Base-by-base conservation (phyloP, 2,329 filamentous ascomycete species). In the Microascus cirrosus region DNA sequence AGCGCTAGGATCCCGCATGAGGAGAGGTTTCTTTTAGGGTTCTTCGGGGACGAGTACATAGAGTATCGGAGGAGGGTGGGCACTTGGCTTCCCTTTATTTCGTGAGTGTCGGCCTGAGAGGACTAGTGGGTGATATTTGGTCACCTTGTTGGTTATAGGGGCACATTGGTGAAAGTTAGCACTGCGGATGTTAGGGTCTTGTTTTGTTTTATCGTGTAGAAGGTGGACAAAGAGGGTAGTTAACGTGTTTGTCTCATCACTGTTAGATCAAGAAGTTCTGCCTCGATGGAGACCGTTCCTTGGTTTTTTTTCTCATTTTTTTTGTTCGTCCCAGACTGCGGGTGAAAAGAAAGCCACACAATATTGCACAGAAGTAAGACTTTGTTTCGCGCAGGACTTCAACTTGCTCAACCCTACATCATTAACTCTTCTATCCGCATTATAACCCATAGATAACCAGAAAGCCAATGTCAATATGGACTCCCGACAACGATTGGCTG, bases 41-140 rank as follows among this genome's bases (percentile, higher is more conserved):
- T 97, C 73, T 99, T 97, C 69, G 87, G 87, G 0, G 77, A 87
- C 8, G 86, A 95, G 54, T 99, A 97, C 69, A 72, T 83, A 22
- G 71, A 82, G 20, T 99, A 95, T 68, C 80, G 81, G 64, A 79
- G 79, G 66, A 78, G 77, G 59, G 92, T 92, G 4, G 77, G 80
- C 51, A 89, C 91, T 10, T 83, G 84, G 67, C 95, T 99, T 65
- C 94, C 93, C 0, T 89, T 95, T 61, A 70, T 73, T 56, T 56
- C 55, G 22, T 71, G 63, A 63, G 36, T 8, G 28, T 32, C 28
- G 28, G 28, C 28, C 28, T 32, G n/a, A 32, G 45, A 8, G 45
- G 39, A 7, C 1, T n/a, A 6, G 15, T 39, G 34, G 18, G 39
- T 8, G 42, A n/a, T 48, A 4, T 24, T 20, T 24, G n/a, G n/a